Conservation (phyloP, 805 yeast species). For the Ogataea sp. region DNA sequence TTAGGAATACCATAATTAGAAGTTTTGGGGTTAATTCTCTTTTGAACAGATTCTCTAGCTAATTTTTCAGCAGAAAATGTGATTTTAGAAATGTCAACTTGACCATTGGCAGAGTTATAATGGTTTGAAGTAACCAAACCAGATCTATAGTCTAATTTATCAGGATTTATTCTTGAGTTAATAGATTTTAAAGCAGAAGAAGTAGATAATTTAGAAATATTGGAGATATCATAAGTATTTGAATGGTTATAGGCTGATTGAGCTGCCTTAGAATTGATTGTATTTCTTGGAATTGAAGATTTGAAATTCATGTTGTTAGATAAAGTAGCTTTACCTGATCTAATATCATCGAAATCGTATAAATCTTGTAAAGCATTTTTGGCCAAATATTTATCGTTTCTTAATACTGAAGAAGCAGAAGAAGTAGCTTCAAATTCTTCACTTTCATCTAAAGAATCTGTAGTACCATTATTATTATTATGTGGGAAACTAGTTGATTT, state of each 20-base stretch:
- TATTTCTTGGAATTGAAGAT: slow-evolving; percentile 9
- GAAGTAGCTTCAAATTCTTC: no score
- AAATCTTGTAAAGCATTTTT: slow-evolving; percentile 30
- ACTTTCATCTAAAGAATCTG: slow-evolving; percentile 23
- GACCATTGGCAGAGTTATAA: slow-evolving; percentile 32
- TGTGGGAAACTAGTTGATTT: slow-evolving; percentile 25
- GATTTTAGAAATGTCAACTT: slow-evolving; percentile 45
- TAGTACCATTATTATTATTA: slow-evolving; percentile 9
- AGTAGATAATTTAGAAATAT: slow-evolving; percentile 21
- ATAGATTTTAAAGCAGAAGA: slow-evolving; percentile 35
- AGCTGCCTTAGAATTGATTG: slow-evolving; percentile 14
- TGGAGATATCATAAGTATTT: slow-evolving; percentile 23
- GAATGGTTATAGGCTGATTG: slow-evolving; percentile 20
- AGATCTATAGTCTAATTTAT: slow-evolving; percentile 22
- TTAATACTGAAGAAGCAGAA: slow-evolving; percentile 35
- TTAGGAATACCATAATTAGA: slow-evolving; percentile 28
- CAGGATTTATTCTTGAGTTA: slow-evolving; percentile 38
- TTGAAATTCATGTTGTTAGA: slow-evolving; percentile 13
- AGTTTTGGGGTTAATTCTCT: slow-evolving; percentile 13
- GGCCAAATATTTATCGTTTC: slow-evolving; percentile 20
- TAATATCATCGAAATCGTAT: slow-evolving; percentile 35
- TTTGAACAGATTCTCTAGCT: slow-evolving; percentile 22
- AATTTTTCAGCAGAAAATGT: slow-evolving; percentile 35
- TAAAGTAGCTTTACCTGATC: slow-evolving; percentile 29
- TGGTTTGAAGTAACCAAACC: slow-evolving; percentile 21